Base-by-base conservation (phyloP, 2,329 filamentous ascomycete species). In the Alternaria dauci region DNA sequence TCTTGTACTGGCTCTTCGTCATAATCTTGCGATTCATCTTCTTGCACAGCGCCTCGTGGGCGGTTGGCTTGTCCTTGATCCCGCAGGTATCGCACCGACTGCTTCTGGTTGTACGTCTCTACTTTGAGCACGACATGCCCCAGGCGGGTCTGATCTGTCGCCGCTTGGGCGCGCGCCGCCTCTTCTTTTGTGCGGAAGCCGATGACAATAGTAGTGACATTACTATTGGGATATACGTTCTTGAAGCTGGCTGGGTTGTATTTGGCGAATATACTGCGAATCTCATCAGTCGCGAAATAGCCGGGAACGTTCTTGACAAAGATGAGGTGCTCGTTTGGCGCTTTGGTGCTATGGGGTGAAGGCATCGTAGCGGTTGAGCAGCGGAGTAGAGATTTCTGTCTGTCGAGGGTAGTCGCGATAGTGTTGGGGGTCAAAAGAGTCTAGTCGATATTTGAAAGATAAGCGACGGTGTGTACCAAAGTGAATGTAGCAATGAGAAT, bases 241-340 rank as follows among this genome's bases (percentile, higher is more conserved):
- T 65, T 69, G 6, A 62, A 44, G 32, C 56, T 46, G 2, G 66
- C 25, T 2, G 69, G 64, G 8, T 61, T 34, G 41, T 63, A 69
- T 4, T 56, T 57, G 6, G 43, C 20, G 52, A 53, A 71, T 0
- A 69, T 36, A 1, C 12, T 12, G 8, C 41, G 47, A 5, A 69
- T 52, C 7, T 56, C 44, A 8, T 48, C 23, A 4, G 39, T 50
- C 1, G 55, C 46, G 3, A 61, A 39, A 1, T 67, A 57, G 46
- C 48, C 55, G 3, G 67, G 69, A 1, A 71, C 63, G 18, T 71
- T 70, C 26, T 69, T 71, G 9, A 68, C 69, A 46, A 71, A 71
- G 16, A 71, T 42, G 0, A 65, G 57, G 14, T 68, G 66, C n/a
- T 59, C 48, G 11, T 63, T 57, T 8, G 53, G 39, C 4, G 53